Conservation (phyloP, 148 eudicot species). For the Chenopodium album region DNA sequence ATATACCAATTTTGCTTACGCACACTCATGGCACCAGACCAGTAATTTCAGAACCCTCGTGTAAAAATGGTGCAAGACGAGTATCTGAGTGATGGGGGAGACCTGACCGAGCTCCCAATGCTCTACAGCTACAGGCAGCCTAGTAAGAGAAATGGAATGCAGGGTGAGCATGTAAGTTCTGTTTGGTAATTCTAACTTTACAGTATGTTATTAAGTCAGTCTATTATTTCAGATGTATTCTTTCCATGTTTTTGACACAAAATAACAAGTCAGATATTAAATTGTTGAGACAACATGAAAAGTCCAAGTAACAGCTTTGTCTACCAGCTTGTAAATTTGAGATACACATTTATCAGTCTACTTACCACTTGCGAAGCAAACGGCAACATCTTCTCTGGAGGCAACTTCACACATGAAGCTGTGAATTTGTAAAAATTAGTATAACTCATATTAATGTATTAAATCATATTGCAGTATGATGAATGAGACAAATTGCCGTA, state of each 20-base stretch:
- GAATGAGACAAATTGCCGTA: neutral
- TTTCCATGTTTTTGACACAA: neutral
- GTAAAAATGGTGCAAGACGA: conserved; percentile 59
- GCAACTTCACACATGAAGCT: conserved; percentile 77
- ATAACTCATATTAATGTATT: neutral
- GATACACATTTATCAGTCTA: neutral
- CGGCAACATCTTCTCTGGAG: conserved; percentile 82
- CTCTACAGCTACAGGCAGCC: conserved; percentile 83
- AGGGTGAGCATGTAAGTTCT: neutral
- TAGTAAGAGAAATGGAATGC: conserved; percentile 30
- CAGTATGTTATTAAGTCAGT: neutral
- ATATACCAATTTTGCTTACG: neutral
- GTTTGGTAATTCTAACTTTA: neutral
- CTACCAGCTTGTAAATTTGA: no score
- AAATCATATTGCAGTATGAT: neutral
- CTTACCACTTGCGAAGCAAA: conserved; percentile 93
- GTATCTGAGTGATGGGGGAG: conserved; percentile 74
- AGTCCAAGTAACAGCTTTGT: neutral
- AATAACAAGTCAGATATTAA: neutral
- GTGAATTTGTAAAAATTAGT: conserved; percentile 22
- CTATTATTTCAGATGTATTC: neutral
- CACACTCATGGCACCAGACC: conserved; percentile 10
- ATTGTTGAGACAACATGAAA: neutral
- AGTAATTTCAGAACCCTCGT: conserved; percentile 22
- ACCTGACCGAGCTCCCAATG: conserved; percentile 87